phyloP scores from a whole-genome alignment of 2,329 filamentous ascomycete genomes.

The Ophiocordyceps camponoti-floridani region DNA sequence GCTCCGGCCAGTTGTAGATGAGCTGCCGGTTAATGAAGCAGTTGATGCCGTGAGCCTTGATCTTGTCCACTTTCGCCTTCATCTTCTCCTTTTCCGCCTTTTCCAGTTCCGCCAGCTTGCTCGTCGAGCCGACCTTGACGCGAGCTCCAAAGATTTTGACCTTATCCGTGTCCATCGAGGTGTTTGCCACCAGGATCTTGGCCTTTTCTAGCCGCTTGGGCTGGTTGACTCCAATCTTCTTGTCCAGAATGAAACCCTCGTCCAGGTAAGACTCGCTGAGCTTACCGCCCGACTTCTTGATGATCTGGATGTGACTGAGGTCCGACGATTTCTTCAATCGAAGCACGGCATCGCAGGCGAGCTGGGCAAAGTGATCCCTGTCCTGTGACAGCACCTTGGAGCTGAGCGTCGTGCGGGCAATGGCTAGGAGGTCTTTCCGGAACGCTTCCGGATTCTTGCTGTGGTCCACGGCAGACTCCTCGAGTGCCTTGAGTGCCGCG shows the following conservation, averaged over 20 bases:
- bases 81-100: conserved; percentile 99
- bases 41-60: conserved; percentile 98
- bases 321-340: conserved; percentile 81
- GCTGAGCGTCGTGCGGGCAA: conserved; percentile 87
- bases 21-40: conserved; percentile 99
- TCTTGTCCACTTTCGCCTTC: conserved; percentile 97
- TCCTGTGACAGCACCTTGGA: conserved; percentile 95
- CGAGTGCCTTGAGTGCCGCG: conserved; percentile 70
- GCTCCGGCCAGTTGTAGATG: conserved; percentile 99
- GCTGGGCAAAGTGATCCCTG: conserved; percentile 72
- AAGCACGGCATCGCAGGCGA: conserved; percentile 82
- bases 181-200: conserved; percentile 96
- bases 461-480: conserved; percentile 74
- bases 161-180: conserved; percentile 98
- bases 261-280: conserved; percentile 94
- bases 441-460: conserved; percentile 71
- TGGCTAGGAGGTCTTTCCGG: conserved; percentile 73
- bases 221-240: conserved; percentile 98
- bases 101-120: conserved; percentile 94
- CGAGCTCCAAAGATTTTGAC: conserved; percentile 98
- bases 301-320: conserved; percentile 95
- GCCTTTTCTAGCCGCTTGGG: conserved; percentile 94
- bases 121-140: conserved; percentile 90
- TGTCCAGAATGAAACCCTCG: conserved; percentile 95
- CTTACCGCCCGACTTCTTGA: conserved; percentile 98